phyloP scores from a whole-genome alignment of 2,329 filamentous ascomycete genomes.

The Aureobasidium sp. region DNA sequence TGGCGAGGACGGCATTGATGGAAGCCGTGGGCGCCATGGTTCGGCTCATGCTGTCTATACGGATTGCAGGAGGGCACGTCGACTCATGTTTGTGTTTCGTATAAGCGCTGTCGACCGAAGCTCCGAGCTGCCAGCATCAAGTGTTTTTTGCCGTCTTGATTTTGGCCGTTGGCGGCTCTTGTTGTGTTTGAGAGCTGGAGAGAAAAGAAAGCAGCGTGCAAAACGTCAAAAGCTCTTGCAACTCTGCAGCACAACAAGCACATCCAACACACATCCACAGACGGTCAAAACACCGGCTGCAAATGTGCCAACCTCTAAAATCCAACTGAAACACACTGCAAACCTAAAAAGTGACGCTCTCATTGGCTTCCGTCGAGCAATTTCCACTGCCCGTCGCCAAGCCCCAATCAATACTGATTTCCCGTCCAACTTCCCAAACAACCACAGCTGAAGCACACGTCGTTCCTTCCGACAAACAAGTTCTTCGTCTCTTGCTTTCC shows the following conservation, averaged over 20 bases:
- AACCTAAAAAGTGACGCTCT: not conserved
- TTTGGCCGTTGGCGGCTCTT: not conserved
- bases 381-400: not conserved
- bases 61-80: not conserved
- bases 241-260: not conserved
- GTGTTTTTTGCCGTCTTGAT: not conserved
- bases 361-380: not conserved
- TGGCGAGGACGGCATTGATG: slow-evolving; percentile 12
- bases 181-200: not conserved
- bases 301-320: not conserved
- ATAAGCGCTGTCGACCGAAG: not conserved
- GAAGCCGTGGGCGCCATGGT: slow-evolving; percentile 3
- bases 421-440: slow-evolving; percentile 3
- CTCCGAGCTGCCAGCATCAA: not conserved
- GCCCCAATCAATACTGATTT: not conserved
- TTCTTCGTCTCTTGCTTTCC: not conserved
- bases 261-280: not conserved
- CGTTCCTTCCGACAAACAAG: not conserved
- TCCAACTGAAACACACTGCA: not conserved
- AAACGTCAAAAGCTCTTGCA: slow-evolving; percentile 1
- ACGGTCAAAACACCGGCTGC: not conserved
- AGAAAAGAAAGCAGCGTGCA: not conserved
- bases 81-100: slow-evolving; percentile 9
- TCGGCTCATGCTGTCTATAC: slow-evolving; percentile 3
- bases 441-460: not conserved